Conservation (phyloP, 1,284 basidiomycete genomes). For the Sutorius eximius region DNA sequence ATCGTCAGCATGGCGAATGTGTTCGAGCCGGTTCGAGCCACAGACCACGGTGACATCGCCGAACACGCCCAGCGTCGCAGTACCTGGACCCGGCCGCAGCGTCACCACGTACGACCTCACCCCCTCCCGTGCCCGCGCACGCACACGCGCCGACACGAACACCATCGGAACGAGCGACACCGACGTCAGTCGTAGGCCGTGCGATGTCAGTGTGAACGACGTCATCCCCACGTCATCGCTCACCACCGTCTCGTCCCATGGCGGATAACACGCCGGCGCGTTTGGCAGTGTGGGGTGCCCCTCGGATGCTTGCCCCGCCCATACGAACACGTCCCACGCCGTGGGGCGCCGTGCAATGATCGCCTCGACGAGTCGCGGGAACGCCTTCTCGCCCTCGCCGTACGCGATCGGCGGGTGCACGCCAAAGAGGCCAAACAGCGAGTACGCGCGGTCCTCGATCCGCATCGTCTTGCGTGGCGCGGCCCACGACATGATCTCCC, state of each 20-base stretch:
- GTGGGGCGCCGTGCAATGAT: constrained; percentile 5
- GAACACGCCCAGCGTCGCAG: constrained; percentile 7
- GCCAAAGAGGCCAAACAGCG: constrained; percentile 23
- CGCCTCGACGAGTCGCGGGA: constrained; percentile 19
- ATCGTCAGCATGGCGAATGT: constrained; percentile 11
- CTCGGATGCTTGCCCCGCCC: constrained; percentile 22
- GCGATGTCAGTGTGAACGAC: constrained; percentile 13
- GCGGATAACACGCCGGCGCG: constrained; percentile 23
- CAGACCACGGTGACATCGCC: constrained; percentile 17
- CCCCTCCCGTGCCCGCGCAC: too few relatives aligned
- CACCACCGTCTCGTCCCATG: constrained; percentile 15
- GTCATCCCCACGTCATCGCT: constrained; percentile 11
- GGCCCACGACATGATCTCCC: constrained; percentile 33
- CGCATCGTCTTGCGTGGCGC: constrained; percentile 24
- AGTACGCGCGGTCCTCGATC: constrained; percentile 27
- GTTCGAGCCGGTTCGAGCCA: constrained; percentile 15
- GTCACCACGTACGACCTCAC: constrained; percentile 13
- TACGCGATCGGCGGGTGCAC: constrained; percentile 18
- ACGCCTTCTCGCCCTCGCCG: constrained; percentile 28
- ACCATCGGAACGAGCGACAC: constrained; percentile 25
- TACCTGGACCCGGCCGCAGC: neutral
- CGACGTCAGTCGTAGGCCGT: constrained; percentile 20
- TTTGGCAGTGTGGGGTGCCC: constrained; percentile 15
- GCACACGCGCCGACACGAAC: neutral
- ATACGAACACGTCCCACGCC: constrained; percentile 25